Conservation (phyloP, 495 filamentous ascomycete genomes). For the Jackrogersella multiformis region DNA sequence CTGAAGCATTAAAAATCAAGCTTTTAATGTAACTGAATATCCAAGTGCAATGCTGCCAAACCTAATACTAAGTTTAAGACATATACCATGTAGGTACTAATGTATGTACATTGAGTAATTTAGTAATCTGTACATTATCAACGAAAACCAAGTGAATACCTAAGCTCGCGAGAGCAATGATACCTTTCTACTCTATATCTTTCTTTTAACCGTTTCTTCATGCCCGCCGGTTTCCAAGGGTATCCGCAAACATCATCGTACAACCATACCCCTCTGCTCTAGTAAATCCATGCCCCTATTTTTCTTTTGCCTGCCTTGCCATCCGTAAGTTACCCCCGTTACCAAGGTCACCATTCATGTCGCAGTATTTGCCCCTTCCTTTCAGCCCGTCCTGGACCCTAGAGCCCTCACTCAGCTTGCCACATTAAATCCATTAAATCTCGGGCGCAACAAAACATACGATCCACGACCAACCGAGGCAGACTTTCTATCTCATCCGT, state of each 20-base stretch:
- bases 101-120: conserved; percentile 2
- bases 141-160: conserved; percentile 24
- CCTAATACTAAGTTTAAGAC: background rate
- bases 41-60: background rate
- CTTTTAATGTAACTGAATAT: background rate
- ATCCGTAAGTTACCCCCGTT: conserved; percentile 28
- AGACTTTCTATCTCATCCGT: conserved; percentile 12
- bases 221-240: conserved; percentile 38
- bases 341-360: conserved; percentile 25
- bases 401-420: conserved; percentile 4
- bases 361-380: conserved; percentile 13
- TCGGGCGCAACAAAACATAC: conserved; percentile 8
- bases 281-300: conserved; percentile 36
- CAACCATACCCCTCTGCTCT: conserved; percentile 43
- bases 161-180: conserved; percentile 39
- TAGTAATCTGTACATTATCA: conserved; percentile 24
- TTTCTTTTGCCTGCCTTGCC: conserved; percentile 29
- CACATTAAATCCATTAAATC: conserved; percentile 15
- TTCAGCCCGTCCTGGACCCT: background rate
- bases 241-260: conserved; percentile 48
- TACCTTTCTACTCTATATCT: conserved; percentile 43
- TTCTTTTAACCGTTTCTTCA: conserved; percentile 33
- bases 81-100: conserved; percentile 16
- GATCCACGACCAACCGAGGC: conserved; percentile 25
- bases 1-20: background rate